Evolutionary conservation across 2,329 filamentous ascomycete species (phyloP), one percentile per base, ranked within the genome.

Genomic region (Trichophaea hybrida): DNA sequence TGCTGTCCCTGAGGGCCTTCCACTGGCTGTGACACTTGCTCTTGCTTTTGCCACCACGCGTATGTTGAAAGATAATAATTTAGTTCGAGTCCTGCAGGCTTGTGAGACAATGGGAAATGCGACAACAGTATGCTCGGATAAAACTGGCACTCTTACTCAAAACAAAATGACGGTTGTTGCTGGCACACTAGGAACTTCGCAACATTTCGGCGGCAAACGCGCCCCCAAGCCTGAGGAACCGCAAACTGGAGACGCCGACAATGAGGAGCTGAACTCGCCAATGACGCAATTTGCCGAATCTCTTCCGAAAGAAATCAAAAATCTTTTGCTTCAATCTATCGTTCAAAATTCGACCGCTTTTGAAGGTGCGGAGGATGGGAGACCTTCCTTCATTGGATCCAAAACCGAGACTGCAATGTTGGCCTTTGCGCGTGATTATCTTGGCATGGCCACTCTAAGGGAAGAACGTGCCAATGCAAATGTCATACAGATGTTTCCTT

Each of bases 61-160:
- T 58, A 88, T 88, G 85, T 73, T 88, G 60, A 84, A 80, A 67
- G 85, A 88, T 71, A 85, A 86, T 73, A 88, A 88, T 67, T 73
- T 89, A 60, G 85, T 88, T 49, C 81, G 85, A 38, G 83, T 88
- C 59, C 76, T 89, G 59, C 85, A 86, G 68, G 84, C 85, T 24
- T 88, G 85, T 68, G 85, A 88, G 71, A 86, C 86, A 50, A 88
- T 88, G 85, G 85, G 85, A 56, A 88, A 87, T 68, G 85, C 84
- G 5, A 86, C 83, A 0, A 81, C 80, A 0, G 83, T 84, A 55
- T 84, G 81, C 72, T 83, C 80, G 0, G 81, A 84, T 73, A 84
- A 84, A 72, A 84, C 81, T 0, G 81, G 81, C 51, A 84, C 81
- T 4, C 72, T 84, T 54, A 84, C 81, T 0, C 81, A 84, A 69